These are phyloP conservation scores for Rhizoclosmatium sp. DNA, from an alignment of 192 early-diverging fungal species.

Conservation along the genomic window DNA sequence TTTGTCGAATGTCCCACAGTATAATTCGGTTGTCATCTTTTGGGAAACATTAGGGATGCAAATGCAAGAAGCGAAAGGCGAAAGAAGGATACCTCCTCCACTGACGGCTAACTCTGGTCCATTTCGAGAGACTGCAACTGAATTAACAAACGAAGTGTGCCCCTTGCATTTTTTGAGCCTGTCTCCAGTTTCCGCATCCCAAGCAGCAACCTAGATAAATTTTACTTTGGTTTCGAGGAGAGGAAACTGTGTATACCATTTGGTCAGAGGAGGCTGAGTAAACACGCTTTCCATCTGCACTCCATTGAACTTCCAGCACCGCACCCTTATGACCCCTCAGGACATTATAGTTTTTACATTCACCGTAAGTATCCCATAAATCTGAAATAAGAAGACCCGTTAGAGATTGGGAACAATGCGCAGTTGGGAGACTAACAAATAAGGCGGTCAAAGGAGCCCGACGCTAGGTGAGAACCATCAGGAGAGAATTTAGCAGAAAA, in stretches of 20 bases:
- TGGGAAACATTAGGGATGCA: background rate
- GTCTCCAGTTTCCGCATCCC: conserved; percentile 85
- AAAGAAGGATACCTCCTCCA: conserved; percentile 50
- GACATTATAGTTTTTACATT: conserved; percentile 86
- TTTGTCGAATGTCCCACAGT: conserved; percentile 57
- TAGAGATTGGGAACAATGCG: background rate
- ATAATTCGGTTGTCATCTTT: conserved; percentile 83
- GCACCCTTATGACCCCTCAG: conserved; percentile 88
- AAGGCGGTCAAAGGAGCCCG: conserved; percentile 80
- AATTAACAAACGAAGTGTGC: conserved; percentile 86
- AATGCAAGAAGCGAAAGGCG: background rate
- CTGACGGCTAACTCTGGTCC: conserved; percentile 82
- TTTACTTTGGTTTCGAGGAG: background rate
- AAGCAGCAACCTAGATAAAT: conserved; percentile 60
- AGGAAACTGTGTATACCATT: conserved; percentile 29
- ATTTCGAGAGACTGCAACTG: conserved; percentile 70
- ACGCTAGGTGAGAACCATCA: conserved; percentile 82
- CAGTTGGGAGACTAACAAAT: conserved; percentile 68
- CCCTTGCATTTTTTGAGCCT: conserved; percentile 81
- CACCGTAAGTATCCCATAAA: conserved; percentile 93
- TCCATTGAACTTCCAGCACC: conserved; percentile 92
- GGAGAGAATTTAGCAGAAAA: conserved; percentile 87
- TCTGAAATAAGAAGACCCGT: background rate
- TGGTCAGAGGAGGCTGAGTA: conserved; percentile 86
- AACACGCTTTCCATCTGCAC: conserved; percentile 76